Evolutionary conservation across 805 yeast genomes (phyloP), one percentile per base, ranked within the genome.

Genomic region (Novakomyces olei): DNA sequence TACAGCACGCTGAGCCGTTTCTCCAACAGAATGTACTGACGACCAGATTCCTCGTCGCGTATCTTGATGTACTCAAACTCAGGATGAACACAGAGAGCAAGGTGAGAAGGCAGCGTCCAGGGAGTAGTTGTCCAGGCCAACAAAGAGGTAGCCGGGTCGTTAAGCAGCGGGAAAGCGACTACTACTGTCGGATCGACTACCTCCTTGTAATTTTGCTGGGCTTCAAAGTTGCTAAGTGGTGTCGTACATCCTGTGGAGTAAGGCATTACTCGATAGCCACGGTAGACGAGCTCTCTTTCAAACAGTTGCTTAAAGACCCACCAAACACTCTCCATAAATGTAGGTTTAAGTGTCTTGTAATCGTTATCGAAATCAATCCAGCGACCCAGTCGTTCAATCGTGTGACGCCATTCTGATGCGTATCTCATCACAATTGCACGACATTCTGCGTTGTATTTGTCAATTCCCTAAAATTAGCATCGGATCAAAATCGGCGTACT

Each of bases 101-200:
- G 58, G 54, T 88, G 85, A 19, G 93, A 77, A 27, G 98, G 98
- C 50, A 88, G 63, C 32, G 99, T 91, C 99, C 99, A 88, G 34
- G 99, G 99, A 17, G 99, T 88, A 38, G 99, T 88, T 29, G 99
- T 88, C 99, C 99, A 88, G 6, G 96, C 96, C 26, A 88, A 83
- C 42, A 88, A 61, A 42, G 67, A 61, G 34, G 92, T 78, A 47
- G 75, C 69, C 41, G 79, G 81, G 47, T 83, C 91, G 39, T 69
- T 77, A 20, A 65, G 58, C 36, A 78, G 60, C 40, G 78, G 77
- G 65, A 88, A 91, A 18, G 80, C 92, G 44, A 88, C 57, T 38
- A 94, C 81, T 32, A 91, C 83, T 7, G 94, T 93, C 6, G 99
- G 99, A 54, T 88, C 99, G 40, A 70, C 67, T 32, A 88, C 96